phyloP scores from a whole-genome alignment of 768 basidiomycete species.

The Hemileccinum impolitum region DNA sequence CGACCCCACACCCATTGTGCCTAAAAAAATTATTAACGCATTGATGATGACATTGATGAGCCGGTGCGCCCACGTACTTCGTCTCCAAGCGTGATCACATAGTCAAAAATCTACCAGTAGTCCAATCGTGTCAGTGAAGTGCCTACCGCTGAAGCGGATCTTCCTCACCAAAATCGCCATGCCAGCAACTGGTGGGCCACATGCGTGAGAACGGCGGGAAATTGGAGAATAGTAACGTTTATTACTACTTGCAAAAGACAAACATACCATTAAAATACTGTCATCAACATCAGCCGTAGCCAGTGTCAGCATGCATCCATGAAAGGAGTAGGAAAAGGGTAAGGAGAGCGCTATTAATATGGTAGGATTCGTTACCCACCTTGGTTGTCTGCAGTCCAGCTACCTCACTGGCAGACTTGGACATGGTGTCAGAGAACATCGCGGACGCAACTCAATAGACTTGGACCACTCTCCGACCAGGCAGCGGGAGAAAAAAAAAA shows the following conservation, averaged over 20 bases:
- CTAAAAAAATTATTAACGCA: conserved; percentile 1
- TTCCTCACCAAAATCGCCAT: conserved; percentile 14
- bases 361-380: not conserved
- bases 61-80: conserved; percentile 2
- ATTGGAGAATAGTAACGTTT: not conserved
- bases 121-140: not conserved
- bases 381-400: conserved; percentile 15
- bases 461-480: too few relatives aligned
- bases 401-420: too few relatives aligned
- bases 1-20: conserved; percentile 19
- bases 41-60: too few relatives aligned
- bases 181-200: conserved; percentile 9
- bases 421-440: not conserved
- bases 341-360: not conserved
- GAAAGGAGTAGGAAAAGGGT: not conserved
- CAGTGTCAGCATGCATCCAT: not conserved
- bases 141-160: not conserved
- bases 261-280: conserved; percentile 17
- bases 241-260: not conserved
- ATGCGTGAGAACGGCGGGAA: not conserved
- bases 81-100: conserved; percentile 9
- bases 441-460: too few relatives aligned
- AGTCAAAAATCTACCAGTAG: conserved; percentile 9
- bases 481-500: too few relatives aligned
- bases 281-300: too few relatives aligned